Evolutionary conservation across 345 rosid species (phyloP).

Genomic region (Syzygium grande): DNA sequence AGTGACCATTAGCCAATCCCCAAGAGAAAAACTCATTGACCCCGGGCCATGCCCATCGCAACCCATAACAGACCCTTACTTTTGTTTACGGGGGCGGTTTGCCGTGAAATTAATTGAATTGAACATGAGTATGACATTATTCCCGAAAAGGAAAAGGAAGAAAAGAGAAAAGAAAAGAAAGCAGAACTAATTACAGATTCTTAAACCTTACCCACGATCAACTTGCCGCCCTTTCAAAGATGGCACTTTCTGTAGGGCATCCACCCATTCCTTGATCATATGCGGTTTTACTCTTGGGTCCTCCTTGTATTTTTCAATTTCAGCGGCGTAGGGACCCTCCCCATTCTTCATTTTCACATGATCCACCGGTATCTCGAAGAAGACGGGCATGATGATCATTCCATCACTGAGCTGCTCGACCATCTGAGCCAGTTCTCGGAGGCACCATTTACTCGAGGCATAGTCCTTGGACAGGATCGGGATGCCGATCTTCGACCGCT

Average conservation of each 20-base stretch:
- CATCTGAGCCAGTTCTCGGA: background rate
- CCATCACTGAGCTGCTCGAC: background rate
- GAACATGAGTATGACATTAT: background rate
- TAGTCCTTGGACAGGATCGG: background rate
- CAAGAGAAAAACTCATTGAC: too few species aligned
- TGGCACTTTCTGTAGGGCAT: background rate
- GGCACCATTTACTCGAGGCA: background rate
- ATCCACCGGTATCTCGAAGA: background rate
- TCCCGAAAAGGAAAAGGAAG: background rate
- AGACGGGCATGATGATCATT: background rate
- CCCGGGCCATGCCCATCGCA: background rate
- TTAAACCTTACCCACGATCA: background rate
- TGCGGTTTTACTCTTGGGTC: background rate
- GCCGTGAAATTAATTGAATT: too few species aligned
- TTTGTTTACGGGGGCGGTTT: too few species aligned
- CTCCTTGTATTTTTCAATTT: background rate
- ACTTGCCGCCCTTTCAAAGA: background rate
- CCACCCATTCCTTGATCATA: background rate
- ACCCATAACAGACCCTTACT: too few species aligned
- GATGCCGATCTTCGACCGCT: background rate
- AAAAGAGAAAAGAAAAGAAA: background rate
- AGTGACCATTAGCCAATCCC: background rate
- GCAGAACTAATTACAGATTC: background rate
- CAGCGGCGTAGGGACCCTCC: background rate
- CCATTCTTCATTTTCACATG: background rate